These are phyloP conservation scores for Diaporthe longicolla DNA, from an alignment of 2,329 filamentous ascomycete species.

Conservation along the genomic window DNA sequence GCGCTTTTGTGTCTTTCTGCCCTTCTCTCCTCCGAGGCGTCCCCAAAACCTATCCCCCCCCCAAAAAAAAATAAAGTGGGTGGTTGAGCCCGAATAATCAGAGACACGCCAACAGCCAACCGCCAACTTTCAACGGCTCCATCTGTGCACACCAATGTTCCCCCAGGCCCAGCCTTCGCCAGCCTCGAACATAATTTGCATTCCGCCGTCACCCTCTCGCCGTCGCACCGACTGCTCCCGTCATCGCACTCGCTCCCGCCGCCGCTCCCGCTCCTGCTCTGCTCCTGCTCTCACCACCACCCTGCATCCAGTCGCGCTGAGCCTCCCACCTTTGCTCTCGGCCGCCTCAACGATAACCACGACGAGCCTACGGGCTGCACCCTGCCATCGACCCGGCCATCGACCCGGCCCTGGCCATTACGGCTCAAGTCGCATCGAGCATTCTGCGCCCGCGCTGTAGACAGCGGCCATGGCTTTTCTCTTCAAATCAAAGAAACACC, in stretches of 20 bases:
- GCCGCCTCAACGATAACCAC: slow-evolving; percentile 18
- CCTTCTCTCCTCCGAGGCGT: slow-evolving; percentile 21
- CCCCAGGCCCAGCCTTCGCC: slow-evolving; percentile 37
- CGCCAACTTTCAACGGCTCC: slow-evolving; percentile 22
- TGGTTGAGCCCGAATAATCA: slow-evolving; percentile 37
- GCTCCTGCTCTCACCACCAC: background rate
- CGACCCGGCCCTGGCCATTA: slow-evolving; percentile 37
- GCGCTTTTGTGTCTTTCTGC: background rate
- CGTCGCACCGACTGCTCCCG: slow-evolving; percentile 29
- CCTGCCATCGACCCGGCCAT: slow-evolving; percentile 39
- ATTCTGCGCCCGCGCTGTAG: slow-evolving; percentile 55
- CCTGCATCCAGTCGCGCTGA: slow-evolving; percentile 19
- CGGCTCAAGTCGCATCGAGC: slow-evolving; percentile 42
- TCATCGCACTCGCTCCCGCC: slow-evolving; percentile 12
- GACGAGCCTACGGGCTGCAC: slow-evolving; percentile 35
- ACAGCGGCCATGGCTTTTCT: slow-evolving; percentile 79
- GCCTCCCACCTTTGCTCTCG: background rate
- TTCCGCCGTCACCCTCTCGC: slow-evolving; percentile 25
- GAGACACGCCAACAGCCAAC: slow-evolving; percentile 29
- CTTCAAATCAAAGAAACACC: slow-evolving; percentile 85
- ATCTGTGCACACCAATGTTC: slow-evolving; percentile 38
- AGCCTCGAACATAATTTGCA: slow-evolving; percentile 40
- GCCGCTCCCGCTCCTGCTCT: slow-evolving; percentile 9
- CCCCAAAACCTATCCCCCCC: slow-evolving; percentile 23
- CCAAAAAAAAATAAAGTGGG: slow-evolving; percentile 32